Percentiles rank a stretch among this genome's conserved stretches.
Conservation (phyloP, 1,284 basidiomycete genomes). For the Marasmius fiardii region DNA sequence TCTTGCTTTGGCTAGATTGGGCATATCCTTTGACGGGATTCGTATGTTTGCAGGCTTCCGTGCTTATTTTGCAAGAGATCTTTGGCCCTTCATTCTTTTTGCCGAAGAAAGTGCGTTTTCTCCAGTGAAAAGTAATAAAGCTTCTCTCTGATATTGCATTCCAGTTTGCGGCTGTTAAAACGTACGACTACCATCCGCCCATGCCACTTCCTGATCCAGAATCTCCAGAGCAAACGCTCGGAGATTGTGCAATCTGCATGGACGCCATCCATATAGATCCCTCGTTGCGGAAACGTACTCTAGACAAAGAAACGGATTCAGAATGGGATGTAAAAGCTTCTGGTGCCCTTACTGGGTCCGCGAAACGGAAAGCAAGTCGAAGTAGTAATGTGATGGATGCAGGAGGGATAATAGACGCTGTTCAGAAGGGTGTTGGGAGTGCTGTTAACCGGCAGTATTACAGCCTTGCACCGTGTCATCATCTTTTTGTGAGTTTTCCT, state of each 20-base stretch:
- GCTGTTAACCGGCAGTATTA: conserved; percentile 60
- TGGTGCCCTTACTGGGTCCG: conserved; percentile 16
- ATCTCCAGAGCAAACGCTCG: conserved; percentile 67
- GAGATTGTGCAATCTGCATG: conserved; percentile 91
- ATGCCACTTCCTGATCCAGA: conserved; percentile 71
- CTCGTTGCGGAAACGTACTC: conserved; percentile 25
- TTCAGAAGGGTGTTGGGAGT: conserved; percentile 41
- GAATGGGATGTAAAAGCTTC: conserved; percentile 22
- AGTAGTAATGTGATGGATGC: conserved; percentile 25
- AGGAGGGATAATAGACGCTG: conserved; percentile 36
- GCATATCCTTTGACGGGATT: conserved; percentile 60
- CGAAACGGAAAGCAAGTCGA: conserved; percentile 24
- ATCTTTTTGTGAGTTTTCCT: conserved; percentile 72
- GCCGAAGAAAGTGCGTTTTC: conserved; percentile 48
- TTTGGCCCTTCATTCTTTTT: conserved; percentile 85
- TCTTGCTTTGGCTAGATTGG: conserved; percentile 50
- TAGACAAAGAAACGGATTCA: conserved; percentile 13
- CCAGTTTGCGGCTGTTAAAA: conserved; percentile 60
- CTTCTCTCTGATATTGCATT: too few relatives aligned
- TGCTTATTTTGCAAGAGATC: conserved; percentile 73
- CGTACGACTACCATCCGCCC: conserved; percentile 83
- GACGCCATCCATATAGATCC: conserved; percentile 71
- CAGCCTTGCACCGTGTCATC: conserved; percentile 85
- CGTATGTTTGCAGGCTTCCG: conserved; percentile 58
- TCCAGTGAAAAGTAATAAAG: too few relatives aligned